Evolutionary conservation across 257 asterid genomes (phyloP).

Genomic region (Solanum chiquidenum): DNA sequence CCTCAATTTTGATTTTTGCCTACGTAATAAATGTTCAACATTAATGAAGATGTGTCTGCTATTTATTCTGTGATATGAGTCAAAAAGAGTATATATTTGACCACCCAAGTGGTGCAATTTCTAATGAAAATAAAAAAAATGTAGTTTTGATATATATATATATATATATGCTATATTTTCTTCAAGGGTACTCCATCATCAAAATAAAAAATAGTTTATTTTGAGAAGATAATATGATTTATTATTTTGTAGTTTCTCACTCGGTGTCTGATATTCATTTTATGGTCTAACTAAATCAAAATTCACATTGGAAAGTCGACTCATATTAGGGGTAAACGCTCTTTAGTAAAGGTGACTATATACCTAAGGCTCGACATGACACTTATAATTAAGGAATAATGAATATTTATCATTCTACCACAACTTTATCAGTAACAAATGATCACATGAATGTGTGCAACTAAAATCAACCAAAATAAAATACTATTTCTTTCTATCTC

Average conservation of each 20-base stretch:
- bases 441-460: conserved; percentile 21
- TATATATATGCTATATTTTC: no score
- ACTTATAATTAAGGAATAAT: neutral
- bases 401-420: accelerated
- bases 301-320: neutral
- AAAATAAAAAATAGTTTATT: neutral
- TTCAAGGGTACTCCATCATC: no score
- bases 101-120: neutral
- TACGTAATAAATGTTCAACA: neutral
- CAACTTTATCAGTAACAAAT: neutral
- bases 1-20: neutral
- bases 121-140: neutral
- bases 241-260: neutral
- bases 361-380: neutral
- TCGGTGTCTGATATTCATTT: neutral
- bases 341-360: neutral
- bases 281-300: neutral
- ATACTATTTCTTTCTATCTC: neutral
- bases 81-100: no score
- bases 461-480: neutral
- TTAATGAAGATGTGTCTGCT: neutral
- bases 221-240: neutral
- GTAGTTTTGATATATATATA: neutral
- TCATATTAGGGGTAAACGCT: accelerated
- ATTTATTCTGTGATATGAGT: no score